Percentiles rank a stretch among this genome's conserved stretches.
Evolutionary conservation across 2,329 filamentous ascomycete species (phyloP).

Genomic region (Diaporthe longicolla): DNA sequence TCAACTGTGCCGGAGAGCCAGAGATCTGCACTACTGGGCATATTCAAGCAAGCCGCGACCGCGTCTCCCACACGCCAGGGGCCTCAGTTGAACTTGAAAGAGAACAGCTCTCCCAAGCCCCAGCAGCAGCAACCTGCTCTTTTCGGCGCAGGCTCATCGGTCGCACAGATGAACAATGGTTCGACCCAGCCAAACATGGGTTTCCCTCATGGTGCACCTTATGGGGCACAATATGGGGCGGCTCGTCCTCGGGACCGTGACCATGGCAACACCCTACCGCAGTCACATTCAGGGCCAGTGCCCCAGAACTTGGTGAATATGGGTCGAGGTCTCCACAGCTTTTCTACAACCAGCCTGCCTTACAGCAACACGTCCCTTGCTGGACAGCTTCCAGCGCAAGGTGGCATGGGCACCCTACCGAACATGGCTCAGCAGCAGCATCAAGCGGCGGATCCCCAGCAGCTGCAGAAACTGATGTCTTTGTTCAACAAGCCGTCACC

Average conservation of each 20-base stretch:
- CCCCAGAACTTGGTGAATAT: constrained; percentile 5
- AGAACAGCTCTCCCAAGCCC: constrained; percentile 26
- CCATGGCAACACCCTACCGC: constrained; percentile 3
- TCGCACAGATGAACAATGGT: constrained; percentile 50
- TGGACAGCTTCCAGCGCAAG: constrained; percentile 48
- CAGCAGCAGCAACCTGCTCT: constrained; percentile 32
- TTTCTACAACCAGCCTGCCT: constrained; percentile 13
- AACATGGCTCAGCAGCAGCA: constrained; percentile 51
- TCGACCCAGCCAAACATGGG: constrained; percentile 51
- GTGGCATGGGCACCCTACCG: constrained; percentile 49
- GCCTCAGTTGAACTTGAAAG: constrained; percentile 33
- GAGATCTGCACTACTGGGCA: constrained; percentile 64
- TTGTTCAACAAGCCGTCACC: constrained; percentile 70
- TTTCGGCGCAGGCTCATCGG: constrained; percentile 47
- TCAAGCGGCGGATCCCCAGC: constrained; percentile 56
- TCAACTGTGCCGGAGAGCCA: constrained; percentile 55
- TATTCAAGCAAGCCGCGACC: constrained; percentile 64
- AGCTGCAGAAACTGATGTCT: constrained; percentile 67
- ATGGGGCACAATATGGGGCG: constrained; percentile 32
- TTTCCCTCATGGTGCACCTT: constrained; percentile 39
- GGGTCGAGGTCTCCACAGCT: not conserved
- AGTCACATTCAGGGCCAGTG: not conserved
- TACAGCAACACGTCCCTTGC: constrained; percentile 22
- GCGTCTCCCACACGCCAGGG: constrained; percentile 43
- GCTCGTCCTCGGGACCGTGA: constrained; percentile 20